Evolutionary conservation across 441 rosid species (phyloP), one percentile per base, ranked within the genome.

Genomic region (Monsonia emarginata): DNA sequence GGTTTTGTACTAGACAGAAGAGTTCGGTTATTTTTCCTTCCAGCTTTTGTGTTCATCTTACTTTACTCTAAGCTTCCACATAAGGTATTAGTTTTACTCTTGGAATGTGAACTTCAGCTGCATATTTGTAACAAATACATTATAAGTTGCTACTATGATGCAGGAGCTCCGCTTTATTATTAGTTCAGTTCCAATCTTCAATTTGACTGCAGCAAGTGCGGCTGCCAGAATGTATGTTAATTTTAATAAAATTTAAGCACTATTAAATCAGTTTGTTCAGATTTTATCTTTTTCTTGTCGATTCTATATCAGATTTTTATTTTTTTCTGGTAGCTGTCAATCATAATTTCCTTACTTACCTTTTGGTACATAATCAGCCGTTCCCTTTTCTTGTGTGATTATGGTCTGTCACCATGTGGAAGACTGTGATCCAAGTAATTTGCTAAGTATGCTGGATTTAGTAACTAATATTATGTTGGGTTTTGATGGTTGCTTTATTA

Each of bases 11-110:
- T 91, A 72, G 97, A 91, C 69, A 82, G 92, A 81, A 88, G 99
- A 81, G 79, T 89, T 76, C 76, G 77, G 18, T 57, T 82, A 57
- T 78, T 78, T 75, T 66, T 84, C 71, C 73, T 94, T 69, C 96
- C 97, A 0, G 85, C 85, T 69, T 69, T 85, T 50, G 84, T 82
- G 63, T 91, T 91, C 74, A 77, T 91, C 71, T 40, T 86, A 64
- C 89, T 94, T 70, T 94, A 94, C 83, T 94, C 97, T 30, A 94
- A 89, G 84, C 96, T 94, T 75, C 96, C 96, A 2, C 97, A 94
- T 85, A 94, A 94, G 91, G 99, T 94, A 76, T 52, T n/a, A 10
- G 2, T n/a, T 38, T 61, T 69, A 58, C 44, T 6, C 24, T 65
- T 64, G 60, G 65, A 71, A 59, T 68, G 36, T 44, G 56, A 63